Base-by-base conservation (phyloP, 2,329 filamentous ascomycete genomes). In the Hirsutella thompsonii region DNA sequence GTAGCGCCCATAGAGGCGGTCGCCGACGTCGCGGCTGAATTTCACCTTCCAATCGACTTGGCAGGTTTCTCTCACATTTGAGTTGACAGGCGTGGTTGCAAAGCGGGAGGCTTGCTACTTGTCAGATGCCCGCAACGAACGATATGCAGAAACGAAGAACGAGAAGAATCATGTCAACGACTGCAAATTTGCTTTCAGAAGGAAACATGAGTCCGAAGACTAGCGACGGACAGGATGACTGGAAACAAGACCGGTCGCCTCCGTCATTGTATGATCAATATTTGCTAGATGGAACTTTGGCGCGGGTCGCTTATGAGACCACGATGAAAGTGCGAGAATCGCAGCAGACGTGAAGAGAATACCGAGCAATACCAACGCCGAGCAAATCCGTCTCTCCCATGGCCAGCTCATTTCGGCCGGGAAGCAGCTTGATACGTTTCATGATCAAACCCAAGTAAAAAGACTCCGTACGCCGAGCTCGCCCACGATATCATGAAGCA, bases 391-490 rank as follows among this genome's bases (percentile, higher is more conserved):
- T 34, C 10, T n/a, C 29, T 16, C 14, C 4, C 14, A 2, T 16
- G 11, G 14, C 32, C 16, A 8, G 6, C 32, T 34, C 16, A 3
- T 2, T 16, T 34, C 32, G 30, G 16, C 14, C 14, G 5, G 32
- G 13, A 34, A 9, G 14, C 13, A 18, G 2, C 30, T 18, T 18
- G 2, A 18, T 8, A 3, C 18, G 14, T 16, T 8, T 16, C 16
- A 5, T 18, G n/a, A 18, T 9, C 5, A n/a, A 6, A 9, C 11
- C 32, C 34, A 20, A 20, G 19, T 21, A 29, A 20, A 13, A 37
- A n/a, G n/a, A 41, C 40, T 35, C 40, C 40, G 23, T 35, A 38
- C 40, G 36, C 36, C 40, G 20, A 37, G 40, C 38, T 32, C 19
- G 20, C 30, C 6, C 39, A 41, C 35, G n/a, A 37, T n/a, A 35